Evolutionary conservation across 2,329 filamentous ascomycete species (phyloP), one percentile per base, ranked within the genome.

Genomic region (Cadophora gregata): DNA sequence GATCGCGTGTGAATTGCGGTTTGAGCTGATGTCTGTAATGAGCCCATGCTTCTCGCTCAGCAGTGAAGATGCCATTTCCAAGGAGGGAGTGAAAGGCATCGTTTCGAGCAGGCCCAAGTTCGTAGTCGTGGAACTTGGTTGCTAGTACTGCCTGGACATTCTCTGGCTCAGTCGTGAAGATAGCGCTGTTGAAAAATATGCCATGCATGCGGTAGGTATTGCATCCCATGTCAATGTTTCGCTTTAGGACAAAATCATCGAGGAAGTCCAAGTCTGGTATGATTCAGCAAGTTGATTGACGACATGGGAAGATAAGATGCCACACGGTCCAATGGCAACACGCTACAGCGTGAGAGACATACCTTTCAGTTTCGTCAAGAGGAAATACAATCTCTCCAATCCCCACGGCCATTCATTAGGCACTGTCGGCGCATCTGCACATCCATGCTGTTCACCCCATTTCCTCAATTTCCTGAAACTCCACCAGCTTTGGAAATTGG

Each of bases 91-190:
- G 67, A 19, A 79, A 77, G 27, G 76, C 76, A 10, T 75, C 63
- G 6, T 70, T 72, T 19, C 79, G 73, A 29, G 71, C 69, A 1
- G 73, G 67, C 1, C 79, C 79, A 3, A 80, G 71, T 10, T 74
- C 72, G 59, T 75, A 81, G 56, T 80, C 78, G 3, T 69, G 48
- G 63, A 77, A 77, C 21, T 76, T 75, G 33, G 73, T 75, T n/a
- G 75, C 76, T 16, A 77, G 71, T 24, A 77, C 59, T 1, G 74
- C 72, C 67, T 77, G 76, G 12, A 78, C 70, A 27, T 77, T 77
- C 58, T 74, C 70, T 31, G 76, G 75, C 14, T 78, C 74, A 48
- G 58, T 77, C 0, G 84, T 87, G 50, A 80, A 74, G 63, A 86
- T 70, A 67, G 83, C 78, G 1, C 80, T 79, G 36, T 25, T 45